Percentiles rank a stretch among this genome's conserved stretches.
Evolutionary conservation across 768 basidiomycete species (phyloP).

Genomic region (Hypholoma sublateritium): DNA sequence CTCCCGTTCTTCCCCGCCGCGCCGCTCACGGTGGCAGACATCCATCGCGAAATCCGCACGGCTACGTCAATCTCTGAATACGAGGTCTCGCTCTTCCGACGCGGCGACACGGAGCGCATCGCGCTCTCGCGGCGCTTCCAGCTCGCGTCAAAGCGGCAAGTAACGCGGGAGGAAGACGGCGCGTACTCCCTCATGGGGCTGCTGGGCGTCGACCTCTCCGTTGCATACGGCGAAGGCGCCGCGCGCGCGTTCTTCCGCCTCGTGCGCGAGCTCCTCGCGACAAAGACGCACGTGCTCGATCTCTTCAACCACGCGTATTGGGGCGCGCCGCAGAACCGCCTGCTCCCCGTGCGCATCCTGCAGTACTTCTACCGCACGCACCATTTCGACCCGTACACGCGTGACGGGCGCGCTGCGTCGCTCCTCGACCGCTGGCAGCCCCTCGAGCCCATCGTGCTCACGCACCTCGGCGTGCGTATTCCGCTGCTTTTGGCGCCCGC

Average conservation of each 20-base stretch:
- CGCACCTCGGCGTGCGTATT: neutral
- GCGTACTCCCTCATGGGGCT: slow-evolving; percentile 8
- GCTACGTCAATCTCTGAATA: neutral
- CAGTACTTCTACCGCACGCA: neutral
- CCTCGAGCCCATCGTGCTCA: neutral
- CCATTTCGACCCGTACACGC: neutral
- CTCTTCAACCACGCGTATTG: neutral
- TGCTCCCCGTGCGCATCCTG: neutral
- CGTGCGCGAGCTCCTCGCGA: neutral
- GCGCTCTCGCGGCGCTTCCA: neutral
- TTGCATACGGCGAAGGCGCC: slow-evolving; percentile 8
- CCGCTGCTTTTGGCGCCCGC: neutral
- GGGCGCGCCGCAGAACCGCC: neutral
- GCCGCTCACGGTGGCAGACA: neutral
- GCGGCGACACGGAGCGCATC: neutral
- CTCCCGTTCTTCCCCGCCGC: neutral
- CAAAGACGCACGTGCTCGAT: neutral
- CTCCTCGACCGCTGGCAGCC: neutral
- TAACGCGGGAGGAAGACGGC: slow-evolving; percentile 6
- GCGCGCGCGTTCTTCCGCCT: slow-evolving; percentile 3
- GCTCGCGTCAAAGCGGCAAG: slow-evolving; percentile 1
- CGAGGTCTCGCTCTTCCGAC: neutral
- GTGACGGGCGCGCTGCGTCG: neutral
- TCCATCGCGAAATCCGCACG: neutral
- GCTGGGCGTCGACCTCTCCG: slow-evolving; percentile 3